Evolutionary conservation across 768 basidiomycete species (phyloP).

Genomic region (Lentinula aciculospora): DNA sequence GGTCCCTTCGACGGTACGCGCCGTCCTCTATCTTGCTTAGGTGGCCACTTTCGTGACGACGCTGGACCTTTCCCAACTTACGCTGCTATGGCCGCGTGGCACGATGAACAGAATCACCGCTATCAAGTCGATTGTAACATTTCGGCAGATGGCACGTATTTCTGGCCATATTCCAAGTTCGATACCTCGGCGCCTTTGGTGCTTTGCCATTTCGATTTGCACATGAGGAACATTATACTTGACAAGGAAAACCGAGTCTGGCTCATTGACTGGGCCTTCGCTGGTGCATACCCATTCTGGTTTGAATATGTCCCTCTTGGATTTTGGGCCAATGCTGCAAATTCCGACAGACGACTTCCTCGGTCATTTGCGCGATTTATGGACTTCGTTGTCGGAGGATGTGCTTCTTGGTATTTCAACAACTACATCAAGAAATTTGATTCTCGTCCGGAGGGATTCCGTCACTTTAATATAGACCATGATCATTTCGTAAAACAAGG

Average conservation of each 20-base stretch:
- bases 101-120: slow-evolving; percentile 3
- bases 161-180: background rate
- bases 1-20: slow-evolving; percentile 17
- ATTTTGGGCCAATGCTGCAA: slow-evolving; percentile 3
- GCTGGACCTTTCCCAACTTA: slow-evolving; percentile 17
- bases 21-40: slow-evolving; percentile 3
- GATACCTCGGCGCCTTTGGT: background rate
- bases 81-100: slow-evolving; percentile 13
- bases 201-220: slow-evolving; percentile 14
- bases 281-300: slow-evolving; percentile 5
- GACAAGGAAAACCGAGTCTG: slow-evolving; percentile 12
- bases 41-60: background rate
- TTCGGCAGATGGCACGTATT: background rate
- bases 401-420: background rate
- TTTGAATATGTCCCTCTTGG: slow-evolving; percentile 1
- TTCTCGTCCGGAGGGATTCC: background rate
- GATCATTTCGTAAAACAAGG: background rate
- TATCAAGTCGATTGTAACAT: background rate
- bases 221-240: slow-evolving; percentile 16
- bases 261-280: slow-evolving; percentile 6
- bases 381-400: background rate
- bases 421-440: background rate
- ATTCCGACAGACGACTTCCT: background rate
- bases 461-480: background rate
- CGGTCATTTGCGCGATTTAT: background rate